Base-by-base conservation (phyloP, 495 filamentous ascomycete species). In the Penicillium herquei region DNA sequence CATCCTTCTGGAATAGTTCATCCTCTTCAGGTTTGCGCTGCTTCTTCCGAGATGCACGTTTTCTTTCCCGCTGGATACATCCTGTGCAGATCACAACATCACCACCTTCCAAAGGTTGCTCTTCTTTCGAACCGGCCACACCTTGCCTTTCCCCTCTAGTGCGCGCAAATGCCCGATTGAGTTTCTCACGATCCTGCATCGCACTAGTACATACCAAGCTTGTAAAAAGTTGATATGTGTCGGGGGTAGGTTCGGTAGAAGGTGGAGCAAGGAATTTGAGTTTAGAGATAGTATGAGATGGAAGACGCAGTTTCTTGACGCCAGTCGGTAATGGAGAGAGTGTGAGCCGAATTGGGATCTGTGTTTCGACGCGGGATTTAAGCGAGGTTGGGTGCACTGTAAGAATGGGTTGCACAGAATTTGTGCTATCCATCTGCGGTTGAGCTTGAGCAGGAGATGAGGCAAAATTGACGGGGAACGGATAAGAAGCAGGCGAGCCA, bases 281-380 rank as follows among this genome's bases (percentile, higher is more conserved):
- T 69, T 96, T 96, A 8, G 91, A 90, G 53, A 98, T 93, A 0
- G 91, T 91, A 65, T 94, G 83, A 3, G 87, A 84, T 13, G 92
- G 93, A 18, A 98, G 78, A 69, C 96, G 91, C 37, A 98, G 66
- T 56, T 84, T 90, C 51, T 83, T 88, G 33, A 92, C 83, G 16
- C 88, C 87, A 3, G 71, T 62, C 1, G 92, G 92, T 45, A 92
- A 71, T 10, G 87, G 83, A 49, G 80, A 83, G 7, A 97, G 72
- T 3, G 85, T 88, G 57, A 97, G 75, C 58, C 82, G 84, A 56
- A 96, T 87, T 3, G 85, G 84, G 54, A 96, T 96, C 65, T 98
- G 93, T 0, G 93, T 98, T 74, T 98, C 93, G 14, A 98, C 93
- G 8, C 93, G 83, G 14, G 92, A 96, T 71, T 97, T 98, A 52